phyloP scores from a whole-genome alignment of 1,284 basidiomycete species.

The Tilletia setariae region DNA sequence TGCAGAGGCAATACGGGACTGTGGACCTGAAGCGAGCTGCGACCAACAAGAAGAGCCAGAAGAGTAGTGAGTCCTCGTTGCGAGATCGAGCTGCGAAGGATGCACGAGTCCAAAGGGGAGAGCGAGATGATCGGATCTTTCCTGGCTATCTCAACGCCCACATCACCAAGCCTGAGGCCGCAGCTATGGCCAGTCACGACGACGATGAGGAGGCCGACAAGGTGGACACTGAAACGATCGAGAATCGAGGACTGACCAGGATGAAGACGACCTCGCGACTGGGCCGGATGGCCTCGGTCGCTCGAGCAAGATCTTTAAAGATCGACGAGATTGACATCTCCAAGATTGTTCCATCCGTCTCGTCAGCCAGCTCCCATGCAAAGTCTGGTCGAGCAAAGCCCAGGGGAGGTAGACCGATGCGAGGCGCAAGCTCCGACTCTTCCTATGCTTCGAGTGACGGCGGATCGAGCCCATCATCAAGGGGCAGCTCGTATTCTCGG shows the following conservation, averaged over 20 bases:
- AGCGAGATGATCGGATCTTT: not conserved
- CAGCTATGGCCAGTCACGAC: not conserved
- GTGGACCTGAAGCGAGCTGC: not conserved
- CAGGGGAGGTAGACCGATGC: not conserved
- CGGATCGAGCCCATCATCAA: too few relatives aligned
- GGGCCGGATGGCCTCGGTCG: not conserved
- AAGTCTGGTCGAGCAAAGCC: not conserved
- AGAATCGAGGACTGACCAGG: not conserved
- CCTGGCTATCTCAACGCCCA: constrained; percentile 7
- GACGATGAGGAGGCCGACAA: not conserved
- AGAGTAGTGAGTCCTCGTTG: not conserved
- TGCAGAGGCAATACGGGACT: not conserved
- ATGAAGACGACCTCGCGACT: not conserved
- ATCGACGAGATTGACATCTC: constrained; percentile 2
- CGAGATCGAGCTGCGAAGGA: not conserved
- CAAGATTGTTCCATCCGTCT: not conserved
- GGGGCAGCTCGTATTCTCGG: too few relatives aligned
- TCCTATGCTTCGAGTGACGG: not conserved
- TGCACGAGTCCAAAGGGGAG: not conserved
- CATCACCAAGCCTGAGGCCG: constrained; percentile 15
- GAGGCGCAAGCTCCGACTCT: not conserved
- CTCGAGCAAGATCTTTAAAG: not conserved
- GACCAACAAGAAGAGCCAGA: not conserved
- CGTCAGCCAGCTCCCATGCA: not conserved
- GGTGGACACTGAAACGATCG: not conserved